These are phyloP conservation scores for Goffeauzyma gilvescens DNA, from an alignment of 768 basidiomycete species.

Conservation along the genomic window DNA sequence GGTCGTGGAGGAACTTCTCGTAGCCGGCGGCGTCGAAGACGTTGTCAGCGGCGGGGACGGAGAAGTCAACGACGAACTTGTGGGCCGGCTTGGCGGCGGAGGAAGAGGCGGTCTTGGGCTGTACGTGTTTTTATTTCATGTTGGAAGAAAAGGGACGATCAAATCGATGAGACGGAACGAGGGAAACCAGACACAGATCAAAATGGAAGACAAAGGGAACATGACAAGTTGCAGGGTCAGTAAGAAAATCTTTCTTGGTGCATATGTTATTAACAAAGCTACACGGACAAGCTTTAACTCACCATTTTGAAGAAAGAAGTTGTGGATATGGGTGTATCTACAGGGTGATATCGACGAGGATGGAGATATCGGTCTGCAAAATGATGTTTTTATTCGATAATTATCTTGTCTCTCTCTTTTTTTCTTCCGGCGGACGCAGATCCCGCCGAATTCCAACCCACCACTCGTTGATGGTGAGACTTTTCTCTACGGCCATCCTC, in stretches of 20 bases:
- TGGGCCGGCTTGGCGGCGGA: conserved; percentile 27
- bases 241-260: not conserved
- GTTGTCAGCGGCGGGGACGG: conserved; percentile 29
- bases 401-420: conserved; percentile 27
- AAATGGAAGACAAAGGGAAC: not conserved
- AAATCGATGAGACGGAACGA: conserved; percentile 2
- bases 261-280: conserved; percentile 1
- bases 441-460: too few species aligned
- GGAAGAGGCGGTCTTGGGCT: conserved; percentile 19
- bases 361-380: conserved; percentile 24
- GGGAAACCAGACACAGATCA: not conserved
- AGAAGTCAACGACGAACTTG: conserved; percentile 33
- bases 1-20: conserved; percentile 46
- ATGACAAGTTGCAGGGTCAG: not conserved
- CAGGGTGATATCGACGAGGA: conserved; percentile 18
- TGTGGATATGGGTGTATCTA: conserved; percentile 24
- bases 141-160: not conserved
- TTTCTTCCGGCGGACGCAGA: conserved; percentile 10
- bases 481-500: too few species aligned
- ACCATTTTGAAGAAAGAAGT: not conserved
- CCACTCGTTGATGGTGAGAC: too few species aligned
- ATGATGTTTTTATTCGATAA: conserved; percentile 24
- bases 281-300: not conserved
- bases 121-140: not conserved
- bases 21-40: conserved; percentile 43